A percentile compares a stretch with the other conserved stretches of the same genome.
Evolutionary conservation across 1,284 basidiomycete species (phyloP).

Genomic region (Xerocomus alliaceus): DNA sequence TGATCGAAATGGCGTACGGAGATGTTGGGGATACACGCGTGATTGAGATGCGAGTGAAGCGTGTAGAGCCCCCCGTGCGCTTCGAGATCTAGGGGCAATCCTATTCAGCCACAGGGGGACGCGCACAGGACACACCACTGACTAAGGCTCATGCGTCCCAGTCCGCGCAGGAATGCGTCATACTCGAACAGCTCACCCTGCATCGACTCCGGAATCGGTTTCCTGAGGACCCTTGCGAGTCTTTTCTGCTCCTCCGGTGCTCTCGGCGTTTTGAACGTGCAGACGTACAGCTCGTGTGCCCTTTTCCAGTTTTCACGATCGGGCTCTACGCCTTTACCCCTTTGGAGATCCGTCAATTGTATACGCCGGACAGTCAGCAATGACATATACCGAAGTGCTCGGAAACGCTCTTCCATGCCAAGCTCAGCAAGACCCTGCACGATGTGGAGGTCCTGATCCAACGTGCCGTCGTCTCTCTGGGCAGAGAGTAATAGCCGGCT

Average conservation of each 20-base stretch:
- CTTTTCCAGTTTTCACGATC: conserved; percentile 68
- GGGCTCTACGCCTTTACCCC: conserved; percentile 51
- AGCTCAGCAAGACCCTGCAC: conserved; percentile 62
- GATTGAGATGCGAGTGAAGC: conserved; percentile 88
- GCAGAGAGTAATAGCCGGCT: conserved; percentile 66
- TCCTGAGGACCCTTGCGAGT: conserved; percentile 61
- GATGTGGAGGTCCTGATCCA: conserved; percentile 58
- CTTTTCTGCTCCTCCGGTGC: conserved; percentile 60
- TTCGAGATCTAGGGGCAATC: conserved; percentile 69
- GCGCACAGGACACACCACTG: conserved; percentile 33
- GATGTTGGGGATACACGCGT: conserved; percentile 80
- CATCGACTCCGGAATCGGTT: conserved; percentile 59
- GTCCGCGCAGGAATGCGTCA: conserved; percentile 71
- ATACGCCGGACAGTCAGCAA: conserved; percentile 4
- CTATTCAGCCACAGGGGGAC: conserved; percentile 9
- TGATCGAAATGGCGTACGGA: conserved; percentile 75
- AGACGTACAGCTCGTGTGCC: conserved; percentile 61
- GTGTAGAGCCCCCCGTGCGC: conserved; percentile 86
- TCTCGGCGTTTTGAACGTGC: conserved; percentile 63
- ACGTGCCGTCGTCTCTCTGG: conserved; percentile 52
- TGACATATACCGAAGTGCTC: conserved; percentile 55
- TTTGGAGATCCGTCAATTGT: too few relatives aligned
- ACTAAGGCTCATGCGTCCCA: conserved; percentile 89
- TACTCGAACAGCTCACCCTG: conserved; percentile 72
- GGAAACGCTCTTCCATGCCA: conserved; percentile 70